A percentile compares a stretch with the other conserved stretches of the same genome.
phyloP scores from a whole-genome alignment of 768 basidiomycete genomes.

The Tulasnella sp. region DNA sequence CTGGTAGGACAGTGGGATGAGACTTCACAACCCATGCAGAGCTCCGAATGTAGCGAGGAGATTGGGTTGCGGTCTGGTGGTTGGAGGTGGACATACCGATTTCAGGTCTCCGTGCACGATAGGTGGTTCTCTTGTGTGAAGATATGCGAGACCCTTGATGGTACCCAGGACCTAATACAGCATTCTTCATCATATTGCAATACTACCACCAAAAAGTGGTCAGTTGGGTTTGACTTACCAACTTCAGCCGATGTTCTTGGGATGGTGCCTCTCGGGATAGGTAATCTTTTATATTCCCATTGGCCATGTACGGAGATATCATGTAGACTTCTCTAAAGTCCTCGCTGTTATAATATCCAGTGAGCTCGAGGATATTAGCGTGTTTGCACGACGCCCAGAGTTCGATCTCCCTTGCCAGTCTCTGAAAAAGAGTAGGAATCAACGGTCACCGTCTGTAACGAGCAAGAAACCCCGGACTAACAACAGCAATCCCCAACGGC shows the following conservation, averaged over 20 bases:
- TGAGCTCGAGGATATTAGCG: not conserved
- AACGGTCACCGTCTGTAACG: not conserved
- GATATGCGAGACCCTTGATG: not conserved
- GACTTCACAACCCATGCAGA: not conserved
- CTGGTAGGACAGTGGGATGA: too few relatives aligned
- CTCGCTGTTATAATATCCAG: not conserved
- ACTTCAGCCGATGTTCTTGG: not conserved
- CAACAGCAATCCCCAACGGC: not conserved
- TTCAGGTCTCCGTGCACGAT: not conserved
- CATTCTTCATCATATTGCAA: not conserved
- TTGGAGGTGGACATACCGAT: not conserved
- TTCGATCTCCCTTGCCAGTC: not conserved
- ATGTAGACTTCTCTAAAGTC: not conserved
- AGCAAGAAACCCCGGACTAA: not conserved
- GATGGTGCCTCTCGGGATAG: not conserved
- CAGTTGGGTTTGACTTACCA: not conserved
- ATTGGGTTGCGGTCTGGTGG: too few relatives aligned
- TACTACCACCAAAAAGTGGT: not conserved
- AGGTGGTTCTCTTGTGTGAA: not conserved
- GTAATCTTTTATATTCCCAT: not conserved
- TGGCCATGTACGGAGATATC: not conserved
- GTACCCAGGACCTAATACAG: not conserved
- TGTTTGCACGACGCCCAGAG: not conserved
- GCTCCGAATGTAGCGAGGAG: not conserved
- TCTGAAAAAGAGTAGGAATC: not conserved